Conservation (phyloP, 2,329 filamentous ascomycete genomes). For the Fusarium fujikuroi region DNA sequence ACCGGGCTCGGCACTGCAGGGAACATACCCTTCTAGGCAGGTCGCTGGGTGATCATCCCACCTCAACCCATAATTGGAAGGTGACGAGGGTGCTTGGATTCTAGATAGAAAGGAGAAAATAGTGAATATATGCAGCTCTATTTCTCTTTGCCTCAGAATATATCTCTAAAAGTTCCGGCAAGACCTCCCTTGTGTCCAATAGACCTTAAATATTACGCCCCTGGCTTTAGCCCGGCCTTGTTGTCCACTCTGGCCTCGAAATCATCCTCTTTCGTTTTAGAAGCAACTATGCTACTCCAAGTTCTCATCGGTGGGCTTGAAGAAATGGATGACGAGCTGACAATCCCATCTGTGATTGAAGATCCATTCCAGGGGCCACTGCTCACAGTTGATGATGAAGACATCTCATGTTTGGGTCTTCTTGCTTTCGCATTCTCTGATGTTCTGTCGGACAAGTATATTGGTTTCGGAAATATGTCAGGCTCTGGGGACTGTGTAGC, state of each 20-base stretch:
- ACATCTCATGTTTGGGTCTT: neutral
- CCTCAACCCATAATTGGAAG: neutral
- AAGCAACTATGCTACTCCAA: neutral
- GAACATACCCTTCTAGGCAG: constrained; percentile 13
- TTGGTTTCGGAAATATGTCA: rapidly evolving
- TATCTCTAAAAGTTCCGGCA: neutral
- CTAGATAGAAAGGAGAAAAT: neutral
- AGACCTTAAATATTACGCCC: rapidly evolving
- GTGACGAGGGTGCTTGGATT: neutral
- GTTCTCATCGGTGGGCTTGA: neutral
- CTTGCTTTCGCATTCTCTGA: neutral
- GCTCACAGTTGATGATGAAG: neutral
- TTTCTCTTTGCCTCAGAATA: rapidly evolving
- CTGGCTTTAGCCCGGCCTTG: rapidly evolving
- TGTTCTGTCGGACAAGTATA: rapidly evolving
- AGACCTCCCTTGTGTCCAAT: rapidly evolving
- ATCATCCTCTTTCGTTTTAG: rapidly evolving
- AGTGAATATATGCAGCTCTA: rapidly evolving
- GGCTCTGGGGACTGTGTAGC: rapidly evolving
- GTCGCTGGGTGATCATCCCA: neutral
- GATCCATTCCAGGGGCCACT: neutral
- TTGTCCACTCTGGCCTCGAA: neutral
- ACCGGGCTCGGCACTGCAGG: neutral
- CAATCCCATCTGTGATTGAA: neutral
- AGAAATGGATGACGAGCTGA: neutral